Evolutionary conservation across 768 basidiomycete species (phyloP).

Genomic region (Neoboletus magnificus): DNA sequence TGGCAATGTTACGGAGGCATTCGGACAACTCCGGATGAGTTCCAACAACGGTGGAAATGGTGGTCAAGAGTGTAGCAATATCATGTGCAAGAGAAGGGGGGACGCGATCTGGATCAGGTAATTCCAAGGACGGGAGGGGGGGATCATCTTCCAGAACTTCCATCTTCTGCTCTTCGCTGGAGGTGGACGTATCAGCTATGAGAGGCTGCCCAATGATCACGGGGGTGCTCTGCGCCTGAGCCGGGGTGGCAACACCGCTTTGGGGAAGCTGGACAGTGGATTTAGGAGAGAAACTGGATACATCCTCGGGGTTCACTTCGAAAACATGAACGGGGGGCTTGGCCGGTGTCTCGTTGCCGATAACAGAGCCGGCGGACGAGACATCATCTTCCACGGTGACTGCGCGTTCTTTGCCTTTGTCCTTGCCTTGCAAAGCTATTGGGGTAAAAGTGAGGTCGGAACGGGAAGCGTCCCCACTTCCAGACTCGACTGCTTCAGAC

Average conservation of each 20-base stretch:
- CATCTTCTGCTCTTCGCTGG: slow-evolving; percentile 8
- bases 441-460: slow-evolving; percentile 20
- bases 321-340: slow-evolving; percentile 65
- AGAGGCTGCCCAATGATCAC: slow-evolving; percentile 29
- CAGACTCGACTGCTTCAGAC: slow-evolving; percentile 30
- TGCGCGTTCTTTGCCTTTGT: slow-evolving; percentile 42
- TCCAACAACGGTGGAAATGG: slow-evolving; percentile 51
- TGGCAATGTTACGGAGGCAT: slow-evolving; percentile 58
- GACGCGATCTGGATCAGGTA: slow-evolving; percentile 22
- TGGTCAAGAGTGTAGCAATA: slow-evolving; percentile 56
- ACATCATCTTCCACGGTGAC: slow-evolving; percentile 31
- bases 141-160: slow-evolving; percentile 39
- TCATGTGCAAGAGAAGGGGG: slow-evolving; percentile 58
- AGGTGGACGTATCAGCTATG: slow-evolving; percentile 6
- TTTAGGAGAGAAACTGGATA: slow-evolving; percentile 20
- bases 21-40: slow-evolving; percentile 73
- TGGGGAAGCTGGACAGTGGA: slow-evolving; percentile 14
- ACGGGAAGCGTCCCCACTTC: slow-evolving; percentile 32
- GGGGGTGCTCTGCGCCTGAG: slow-evolving; percentile 41
- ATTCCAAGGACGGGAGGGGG: slow-evolving; percentile 47
- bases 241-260: slow-evolving; percentile 28
- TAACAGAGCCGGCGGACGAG: slow-evolving; percentile 42
- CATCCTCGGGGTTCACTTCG: slow-evolving; percentile 34
- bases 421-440: slow-evolving; percentile 37
- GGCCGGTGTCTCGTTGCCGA: slow-evolving; percentile 39